Conservation (phyloP, 2,329 filamentous ascomycete genomes). For the Coleophoma cylindrospora region DNA sequence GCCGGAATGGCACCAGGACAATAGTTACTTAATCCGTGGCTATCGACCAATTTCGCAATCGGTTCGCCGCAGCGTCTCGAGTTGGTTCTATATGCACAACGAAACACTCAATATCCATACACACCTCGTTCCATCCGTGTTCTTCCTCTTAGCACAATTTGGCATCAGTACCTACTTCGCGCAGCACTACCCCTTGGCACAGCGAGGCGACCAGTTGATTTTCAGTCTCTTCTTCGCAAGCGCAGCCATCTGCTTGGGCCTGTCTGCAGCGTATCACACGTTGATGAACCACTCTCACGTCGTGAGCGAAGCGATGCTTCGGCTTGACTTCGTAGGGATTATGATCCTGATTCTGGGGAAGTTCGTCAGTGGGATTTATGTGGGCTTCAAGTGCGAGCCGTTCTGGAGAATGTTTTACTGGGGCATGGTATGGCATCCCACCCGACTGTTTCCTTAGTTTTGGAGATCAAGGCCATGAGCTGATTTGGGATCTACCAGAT, state of each 20-base stretch:
- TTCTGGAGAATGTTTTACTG: conserved; percentile 27
- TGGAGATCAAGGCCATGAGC: background rate
- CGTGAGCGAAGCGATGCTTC: conserved; percentile 30
- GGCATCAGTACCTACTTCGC: conserved; percentile 23
- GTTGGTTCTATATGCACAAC: conserved; percentile 37
- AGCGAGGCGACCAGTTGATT: conserved; percentile 29
- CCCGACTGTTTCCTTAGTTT: background rate
- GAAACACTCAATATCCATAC: conserved; percentile 38
- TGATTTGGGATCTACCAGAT: conserved; percentile 23
- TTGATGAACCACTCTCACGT: conserved; percentile 33
- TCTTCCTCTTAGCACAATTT: conserved; percentile 27
- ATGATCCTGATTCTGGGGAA: conserved; percentile 31
- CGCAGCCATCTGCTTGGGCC: conserved; percentile 29
- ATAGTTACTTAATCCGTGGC: conserved; percentile 33
- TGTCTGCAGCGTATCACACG: conserved; percentile 34
- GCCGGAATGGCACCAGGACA: conserved; percentile 37
- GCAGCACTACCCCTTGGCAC: conserved; percentile 27
- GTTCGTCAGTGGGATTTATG: conserved; percentile 34
- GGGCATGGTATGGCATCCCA: conserved; percentile 25
- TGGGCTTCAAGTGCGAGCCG: conserved; percentile 34
- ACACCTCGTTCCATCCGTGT: conserved; percentile 37
- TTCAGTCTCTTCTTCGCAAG: conserved; percentile 34
- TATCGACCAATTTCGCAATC: conserved; percentile 38
- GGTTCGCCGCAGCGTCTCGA: conserved; percentile 29
- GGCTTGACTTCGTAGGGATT: conserved; percentile 33